Evolutionary conservation across 176 grass and related monocot species (phyloP).

Genomic region (Pontederia crassipes): DNA sequence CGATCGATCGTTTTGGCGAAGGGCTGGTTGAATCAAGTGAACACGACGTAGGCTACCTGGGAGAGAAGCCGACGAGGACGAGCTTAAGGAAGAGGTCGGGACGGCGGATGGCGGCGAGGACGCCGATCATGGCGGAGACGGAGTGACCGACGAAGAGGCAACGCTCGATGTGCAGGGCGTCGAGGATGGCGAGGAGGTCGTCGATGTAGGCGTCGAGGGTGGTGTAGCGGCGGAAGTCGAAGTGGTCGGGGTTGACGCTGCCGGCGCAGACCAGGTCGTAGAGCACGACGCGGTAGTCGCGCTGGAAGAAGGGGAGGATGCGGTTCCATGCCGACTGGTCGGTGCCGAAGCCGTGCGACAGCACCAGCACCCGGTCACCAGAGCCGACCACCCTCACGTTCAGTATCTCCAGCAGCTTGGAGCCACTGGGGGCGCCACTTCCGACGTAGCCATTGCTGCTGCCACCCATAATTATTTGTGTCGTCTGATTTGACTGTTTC

Average conservation of each 20-base stretch:
- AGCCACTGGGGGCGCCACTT: constrained; percentile 33
- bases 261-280: constrained; percentile 92
- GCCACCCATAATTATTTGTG: not conserved
- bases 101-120: constrained; percentile 65
- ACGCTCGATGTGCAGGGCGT: constrained; percentile 47
- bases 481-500: too few species aligned
- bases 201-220: constrained; percentile 71
- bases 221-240: constrained; percentile 75
- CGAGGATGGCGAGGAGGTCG: constrained; percentile 65
- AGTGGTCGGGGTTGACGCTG: constrained; percentile 85
- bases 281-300: constrained; percentile 68
- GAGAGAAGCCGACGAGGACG: constrained; percentile 67
- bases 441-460: not conserved
- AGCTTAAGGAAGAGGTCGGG: constrained; percentile 81
- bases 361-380: constrained; percentile 61
- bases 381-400: constrained; percentile 62
- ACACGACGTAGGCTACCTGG: constrained; percentile 22
- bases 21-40: too few species aligned
- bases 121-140: constrained; percentile 92
- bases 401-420: constrained; percentile 81
- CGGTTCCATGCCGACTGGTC: constrained; percentile 92
- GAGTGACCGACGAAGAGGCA: constrained; percentile 88
- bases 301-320: constrained; percentile 60
- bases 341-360: constrained; percentile 84
- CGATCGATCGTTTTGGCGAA: not conserved